phyloP scores from a whole-genome alignment of 257 asterid genomes.

The Solanum corneliomulleri region DNA sequence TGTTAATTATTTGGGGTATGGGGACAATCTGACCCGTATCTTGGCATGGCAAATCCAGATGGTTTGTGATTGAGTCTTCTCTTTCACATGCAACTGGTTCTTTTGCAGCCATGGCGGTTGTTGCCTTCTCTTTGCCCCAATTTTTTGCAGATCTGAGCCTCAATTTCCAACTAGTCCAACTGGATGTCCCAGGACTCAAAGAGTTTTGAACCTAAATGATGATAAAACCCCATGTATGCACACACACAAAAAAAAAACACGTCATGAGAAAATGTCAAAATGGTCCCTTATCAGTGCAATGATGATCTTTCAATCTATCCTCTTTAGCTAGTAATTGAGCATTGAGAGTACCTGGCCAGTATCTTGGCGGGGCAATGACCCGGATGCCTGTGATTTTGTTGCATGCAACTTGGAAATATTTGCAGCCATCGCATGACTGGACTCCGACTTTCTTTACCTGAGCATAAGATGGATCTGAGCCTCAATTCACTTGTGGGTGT shows the following conservation, averaged over 20 bases:
- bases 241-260: not conserved
- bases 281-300: not conserved
- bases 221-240: not conserved
- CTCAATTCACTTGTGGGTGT: not conserved
- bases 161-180: not conserved
- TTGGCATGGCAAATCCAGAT: not conserved
- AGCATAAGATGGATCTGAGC: not conserved
- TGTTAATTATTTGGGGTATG: not conserved
- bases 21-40: not conserved
- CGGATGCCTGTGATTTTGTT: not conserved
- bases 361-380: not conserved
- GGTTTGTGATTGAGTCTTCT: not conserved
- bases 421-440: not conserved
- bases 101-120: not conserved
- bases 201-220: not conserved
- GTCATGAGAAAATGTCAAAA: not conserved
- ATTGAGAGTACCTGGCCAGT: not conserved
- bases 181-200: not conserved
- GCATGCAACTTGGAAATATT: not conserved
- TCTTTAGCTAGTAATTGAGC: not conserved
- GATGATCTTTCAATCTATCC: not conserved
- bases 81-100: not conserved
- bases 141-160: constrained; percentile 1
- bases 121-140: not conserved
- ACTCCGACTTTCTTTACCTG: not conserved